Percentiles rank a stretch among this genome's conserved stretches.
Conservation (phyloP, 2,329 filamentous ascomycete genomes). For the Monosporascus sp. region DNA sequence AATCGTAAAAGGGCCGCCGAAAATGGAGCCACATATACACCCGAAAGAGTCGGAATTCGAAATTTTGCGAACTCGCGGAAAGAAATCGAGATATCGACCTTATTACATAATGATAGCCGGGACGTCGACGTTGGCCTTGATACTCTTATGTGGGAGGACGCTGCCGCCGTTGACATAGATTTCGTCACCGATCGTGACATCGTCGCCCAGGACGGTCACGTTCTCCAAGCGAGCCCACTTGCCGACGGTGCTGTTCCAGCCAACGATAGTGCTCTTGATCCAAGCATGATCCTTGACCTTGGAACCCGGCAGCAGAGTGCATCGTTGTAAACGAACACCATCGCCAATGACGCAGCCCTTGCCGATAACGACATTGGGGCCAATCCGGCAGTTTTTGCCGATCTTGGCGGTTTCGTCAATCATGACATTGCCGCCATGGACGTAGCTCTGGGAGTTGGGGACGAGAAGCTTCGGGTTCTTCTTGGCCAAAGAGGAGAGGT, state of each 20-base stretch:
- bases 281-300: conserved; percentile 99
- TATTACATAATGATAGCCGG: conserved; percentile 64
- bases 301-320: conserved; percentile 80
- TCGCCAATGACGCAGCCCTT: conserved; percentile 90
- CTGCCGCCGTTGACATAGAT: conserved; percentile 98
- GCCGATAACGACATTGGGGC: conserved; percentile 93
- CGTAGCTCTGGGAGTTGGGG: conserved; percentile 68
- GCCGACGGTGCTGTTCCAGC: conserved; percentile 95
- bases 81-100: neutral
- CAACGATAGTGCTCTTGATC: conserved; percentile 98
- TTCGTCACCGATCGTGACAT: conserved; percentile 96
- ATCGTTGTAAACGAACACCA: conserved; percentile 89
- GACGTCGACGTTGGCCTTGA: conserved; percentile 94
- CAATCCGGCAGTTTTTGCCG: conserved; percentile 96
- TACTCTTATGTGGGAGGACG: conserved; percentile 95
- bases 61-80: neutral
- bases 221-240: conserved; percentile 97
- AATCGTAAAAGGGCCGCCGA: conserved; percentile 14
- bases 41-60: conserved; percentile 6
- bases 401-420: conserved; percentile 94
- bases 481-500: conserved; percentile 89
- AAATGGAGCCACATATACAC: conserved; percentile 18
- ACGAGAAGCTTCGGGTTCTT: conserved; percentile 81
- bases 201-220: conserved; percentile 94
- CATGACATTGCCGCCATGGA: conserved; percentile 92